Conservation (phyloP, 345 rosid genomes). For the Turnera subulata region DNA sequence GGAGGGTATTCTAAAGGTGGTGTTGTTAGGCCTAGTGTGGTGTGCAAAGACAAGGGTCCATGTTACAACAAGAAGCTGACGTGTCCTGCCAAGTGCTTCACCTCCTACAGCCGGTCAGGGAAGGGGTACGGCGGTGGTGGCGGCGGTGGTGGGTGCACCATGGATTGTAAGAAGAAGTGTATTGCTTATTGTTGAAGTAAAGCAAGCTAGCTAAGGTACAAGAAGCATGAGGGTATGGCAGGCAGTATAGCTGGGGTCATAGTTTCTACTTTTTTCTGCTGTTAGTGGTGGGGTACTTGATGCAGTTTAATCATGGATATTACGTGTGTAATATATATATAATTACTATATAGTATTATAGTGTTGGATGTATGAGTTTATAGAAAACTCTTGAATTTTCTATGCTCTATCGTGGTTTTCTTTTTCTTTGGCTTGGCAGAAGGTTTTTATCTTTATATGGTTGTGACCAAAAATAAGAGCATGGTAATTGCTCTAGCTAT, state of each 20-base stretch:
- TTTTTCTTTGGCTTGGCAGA: neutral
- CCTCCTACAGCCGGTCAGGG: constrained; percentile 80
- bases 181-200: constrained; percentile 65
- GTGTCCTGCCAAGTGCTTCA: constrained; percentile 94
- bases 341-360: too few species aligned
- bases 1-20: constrained; percentile 74
- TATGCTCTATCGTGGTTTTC: neutral
- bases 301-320: too few species aligned
- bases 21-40: constrained; percentile 50
- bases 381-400: neutral
- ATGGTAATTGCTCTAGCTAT: too few species aligned
- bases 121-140: constrained; percentile 91
- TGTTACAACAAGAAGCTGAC: constrained; percentile 78
- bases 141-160: constrained; percentile 93
- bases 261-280: too few species aligned
- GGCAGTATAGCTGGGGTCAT: too few species aligned
- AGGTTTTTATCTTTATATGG: neutral
- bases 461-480: too few species aligned
- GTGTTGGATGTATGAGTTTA: too few species aligned
- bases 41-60: constrained; percentile 73
- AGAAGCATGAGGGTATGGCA: too few species aligned
- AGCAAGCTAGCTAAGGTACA: too few species aligned
- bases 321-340: too few species aligned
- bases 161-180: constrained; percentile 95
- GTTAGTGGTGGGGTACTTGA: too few species aligned